Base-by-base conservation (phyloP, 1,284 basidiomycete species). In the Bjerkandera adusta region DNA sequence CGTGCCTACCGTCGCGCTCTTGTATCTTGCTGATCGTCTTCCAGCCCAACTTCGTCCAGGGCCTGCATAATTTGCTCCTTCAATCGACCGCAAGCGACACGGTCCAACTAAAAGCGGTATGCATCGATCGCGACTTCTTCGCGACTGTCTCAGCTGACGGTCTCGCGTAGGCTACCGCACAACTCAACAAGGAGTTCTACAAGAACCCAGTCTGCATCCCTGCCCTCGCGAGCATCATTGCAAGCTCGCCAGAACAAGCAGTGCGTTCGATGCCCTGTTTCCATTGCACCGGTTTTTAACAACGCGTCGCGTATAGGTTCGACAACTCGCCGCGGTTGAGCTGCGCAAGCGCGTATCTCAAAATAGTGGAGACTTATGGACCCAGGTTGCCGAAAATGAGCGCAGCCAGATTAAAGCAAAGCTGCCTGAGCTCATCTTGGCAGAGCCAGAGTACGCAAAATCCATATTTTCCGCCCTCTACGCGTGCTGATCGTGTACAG, bases 281-380 rank as follows among this genome's bases (percentile, higher is more conserved):
- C 29, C 24, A 37, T 7, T 43, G 29, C 13, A 44, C 5, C 36
- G 37, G 50, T 35, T 32, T 37, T 43, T 47, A 32, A 18, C 39
- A 18, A 36, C 47, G 33, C 39, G 30, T 45, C 33, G 37, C 25
- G 13, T 24, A 51, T 30, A 97, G 93, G 85, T 97, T 51, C 91
- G 96, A 47, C 97, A 99, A 83, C 82, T 99, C 18, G 92, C 95
- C 41, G 93, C 95, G n/a, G 95, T 99, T 49, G 97, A 99, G 72
- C 77, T 98, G 62, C 79, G 97, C 57, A 99, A 99, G 76, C 88
- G 96, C 52, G 80, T 99, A 48, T 68, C 77, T 21, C 79, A 84
- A 65, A 87, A 86, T 60, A 88, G 86, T 57, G 89, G 89, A 45
- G 85, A 83, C 65, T 71, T 95, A 32, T 98, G 97, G 96, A 75